These are phyloP conservation scores for Recurvomyces mirabilis DNA, from an alignment of 495 filamentous ascomycete species.

Conservation along the genomic window DNA sequence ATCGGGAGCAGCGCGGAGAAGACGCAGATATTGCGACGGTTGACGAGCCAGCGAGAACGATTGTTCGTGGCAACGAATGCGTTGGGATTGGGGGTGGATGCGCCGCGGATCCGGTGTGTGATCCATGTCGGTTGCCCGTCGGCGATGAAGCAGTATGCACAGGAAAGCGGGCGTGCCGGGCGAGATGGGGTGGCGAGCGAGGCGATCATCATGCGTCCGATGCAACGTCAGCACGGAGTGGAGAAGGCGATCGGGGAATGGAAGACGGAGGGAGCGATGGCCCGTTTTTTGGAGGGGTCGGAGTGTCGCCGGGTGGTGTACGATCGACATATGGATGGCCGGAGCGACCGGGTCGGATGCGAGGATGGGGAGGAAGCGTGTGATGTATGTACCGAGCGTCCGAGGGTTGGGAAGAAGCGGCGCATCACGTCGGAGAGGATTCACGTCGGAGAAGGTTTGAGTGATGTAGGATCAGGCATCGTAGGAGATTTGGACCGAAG, in stretches of 20 bases:
- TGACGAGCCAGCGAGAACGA: neutral
- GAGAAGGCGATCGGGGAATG: neutral
- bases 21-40: neutral
- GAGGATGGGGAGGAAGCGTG: neutral
- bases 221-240: neutral
- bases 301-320: neutral
- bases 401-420: neutral
- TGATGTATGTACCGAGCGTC: neutral
- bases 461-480: neutral
- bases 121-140: conserved; percentile 2
- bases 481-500: neutral
- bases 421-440: neutral
- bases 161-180: conserved; percentile 2
- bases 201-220: neutral
- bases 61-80: conserved; percentile 1
- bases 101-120: conserved; percentile 4
- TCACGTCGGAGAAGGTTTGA: no score
- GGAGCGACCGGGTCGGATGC: neutral
- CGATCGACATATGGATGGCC: conserved; percentile 3
- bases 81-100: conserved; percentile 3
- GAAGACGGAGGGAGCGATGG: neutral
- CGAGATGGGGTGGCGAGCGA: neutral
- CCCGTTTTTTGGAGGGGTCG: neutral
- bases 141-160: conserved; percentile 6
- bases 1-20: neutral